Base-by-base conservation (phyloP, 768 basidiomycete species). In the Collybia nuda region DNA sequence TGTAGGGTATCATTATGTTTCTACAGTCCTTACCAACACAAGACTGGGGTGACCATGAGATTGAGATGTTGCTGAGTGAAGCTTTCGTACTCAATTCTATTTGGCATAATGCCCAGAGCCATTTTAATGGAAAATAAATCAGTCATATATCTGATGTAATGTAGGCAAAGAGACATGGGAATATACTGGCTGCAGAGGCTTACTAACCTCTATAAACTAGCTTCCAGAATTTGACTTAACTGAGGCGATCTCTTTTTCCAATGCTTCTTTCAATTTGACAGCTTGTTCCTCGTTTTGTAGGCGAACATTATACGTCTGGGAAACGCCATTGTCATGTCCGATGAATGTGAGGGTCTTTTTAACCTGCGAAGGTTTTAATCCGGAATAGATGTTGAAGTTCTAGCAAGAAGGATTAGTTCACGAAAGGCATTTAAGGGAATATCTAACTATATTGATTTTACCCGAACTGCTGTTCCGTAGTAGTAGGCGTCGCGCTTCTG, bases 1-100 rank as follows among this genome's bases (percentile, higher is more conserved):
- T 38, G 8, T 57, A 98, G 96, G 94, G 93, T 50, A 95, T 98
- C 66, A 98, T 99, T 66, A 98, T 99, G 89, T 99, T 97, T 72
- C 78, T 99, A 11, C 93, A 95, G 65, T 93, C 89, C 1, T 77
- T 93, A 3, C 93, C 93, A 12, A 95, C 93, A 5, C 91, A 94
- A 63, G 84, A 81, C 48, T 99, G 97, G 97, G 85, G 87, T 18
- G 95, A 98, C 66, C 89, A 95, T 60, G 93, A 98, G 62, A 87
- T 98, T 40, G 93, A 98, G 64, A 81, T 98, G 72, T 81, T 99
- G 28, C 83, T 99, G 40, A 92, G 90, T 61, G 92, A 98, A 70
- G 96, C 97, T 1, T 99, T 96, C 63, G 89, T 98, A 18, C 84
- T 93, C 59, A 91, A 86, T 57, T 92, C 88, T 23, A 88, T 90